Evolutionary conservation across 305 asterid species (phyloP).

Genomic region (Andrographis paniculata): DNA sequence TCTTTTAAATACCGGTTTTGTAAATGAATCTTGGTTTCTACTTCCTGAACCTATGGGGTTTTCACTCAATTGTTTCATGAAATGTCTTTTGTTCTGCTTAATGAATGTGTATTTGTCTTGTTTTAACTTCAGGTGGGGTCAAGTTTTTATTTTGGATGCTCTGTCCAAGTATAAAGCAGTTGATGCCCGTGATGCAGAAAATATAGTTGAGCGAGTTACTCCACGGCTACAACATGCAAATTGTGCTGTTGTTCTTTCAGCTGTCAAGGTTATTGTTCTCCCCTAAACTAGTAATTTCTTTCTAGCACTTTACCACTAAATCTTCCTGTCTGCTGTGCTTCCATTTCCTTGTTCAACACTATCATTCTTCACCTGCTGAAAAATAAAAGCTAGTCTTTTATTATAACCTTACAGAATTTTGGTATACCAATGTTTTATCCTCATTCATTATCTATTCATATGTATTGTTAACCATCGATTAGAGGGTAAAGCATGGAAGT

Average conservation of each 20-base stretch:
- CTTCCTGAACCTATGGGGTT: conserved; percentile 1
- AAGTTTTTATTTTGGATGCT: conserved; percentile 97
- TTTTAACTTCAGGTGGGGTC: conserved; percentile 85
- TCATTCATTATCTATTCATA: background rate
- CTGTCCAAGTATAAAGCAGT: conserved; percentile 93
- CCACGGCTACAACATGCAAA: conserved; percentile 99
- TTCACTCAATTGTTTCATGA: conserved; percentile 4
- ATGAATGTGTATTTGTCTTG: conserved; percentile 17
- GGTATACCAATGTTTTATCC: conserved; percentile 1
- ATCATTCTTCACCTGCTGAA: background rate
- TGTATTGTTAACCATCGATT: too few relatives aligned
- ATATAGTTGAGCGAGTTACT: conserved; percentile 93
- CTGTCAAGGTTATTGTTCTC: conserved; percentile 67
- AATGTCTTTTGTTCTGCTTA: conserved; percentile 15
- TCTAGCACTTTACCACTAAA: background rate
- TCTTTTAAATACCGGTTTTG: conserved; percentile 1
- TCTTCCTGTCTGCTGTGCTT: conserved; percentile 6
- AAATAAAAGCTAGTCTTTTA: conserved; percentile 8
- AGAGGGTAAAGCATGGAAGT: too few relatives aligned
- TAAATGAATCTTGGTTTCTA: conserved; percentile 7
- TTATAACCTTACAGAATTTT: conserved; percentile 7
- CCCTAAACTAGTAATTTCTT: too few relatives aligned
- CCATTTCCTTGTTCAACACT: background rate
- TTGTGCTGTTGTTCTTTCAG: conserved; percentile 99
- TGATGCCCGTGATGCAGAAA: conserved; percentile 99